A percentile compares a stretch with the other conserved stretches of the same genome.
Evolutionary conservation across 1,284 basidiomycete genomes (phyloP).

Genomic region (Moesziomyces globuligerus): DNA sequence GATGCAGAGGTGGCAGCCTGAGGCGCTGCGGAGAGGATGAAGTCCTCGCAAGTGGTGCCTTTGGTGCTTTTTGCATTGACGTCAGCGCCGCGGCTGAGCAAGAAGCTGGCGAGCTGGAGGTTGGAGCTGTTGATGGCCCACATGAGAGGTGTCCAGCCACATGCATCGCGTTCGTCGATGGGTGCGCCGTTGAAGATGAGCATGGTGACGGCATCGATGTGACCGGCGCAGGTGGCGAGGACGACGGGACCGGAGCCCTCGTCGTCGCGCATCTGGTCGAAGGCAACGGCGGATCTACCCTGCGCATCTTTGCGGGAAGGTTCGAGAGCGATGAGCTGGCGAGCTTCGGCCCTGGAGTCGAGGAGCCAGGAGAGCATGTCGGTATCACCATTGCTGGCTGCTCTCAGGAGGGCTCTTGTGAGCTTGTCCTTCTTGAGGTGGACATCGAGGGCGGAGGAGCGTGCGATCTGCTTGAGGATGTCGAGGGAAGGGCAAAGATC

Average conservation of each 20-base stretch:
- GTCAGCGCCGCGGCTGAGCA: slow-evolving; percentile 82
- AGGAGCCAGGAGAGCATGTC: slow-evolving; percentile 60
- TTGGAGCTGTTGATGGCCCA: slow-evolving; percentile 89
- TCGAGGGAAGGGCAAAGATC: slow-evolving; percentile 54
- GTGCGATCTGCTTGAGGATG: slow-evolving; percentile 37
- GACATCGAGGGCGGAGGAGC: slow-evolving; percentile 9
- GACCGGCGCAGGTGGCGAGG: slow-evolving; percentile 55
- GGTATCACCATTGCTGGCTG: slow-evolving; percentile 53
- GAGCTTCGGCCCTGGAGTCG: slow-evolving; percentile 30
- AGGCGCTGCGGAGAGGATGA: slow-evolving; percentile 55
- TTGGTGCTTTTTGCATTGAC: slow-evolving; percentile 52
- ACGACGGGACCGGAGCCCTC: slow-evolving; percentile 55
- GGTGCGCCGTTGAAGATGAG: slow-evolving; percentile 53
- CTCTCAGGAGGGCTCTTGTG: slow-evolving; percentile 39
- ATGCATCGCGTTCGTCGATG: slow-evolving; percentile 55
- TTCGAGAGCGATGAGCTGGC: slow-evolving; percentile 19
- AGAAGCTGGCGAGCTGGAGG: slow-evolving; percentile 87
- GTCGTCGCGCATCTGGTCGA: slow-evolving; percentile 47
- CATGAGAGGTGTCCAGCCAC: slow-evolving; percentile 94
- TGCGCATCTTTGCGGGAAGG: slow-evolving; percentile 10
- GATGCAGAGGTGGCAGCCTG: slow-evolving; percentile 19
- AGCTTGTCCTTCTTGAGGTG: slow-evolving; percentile 32
- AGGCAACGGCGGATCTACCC: slow-evolving; percentile 13
- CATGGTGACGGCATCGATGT: slow-evolving; percentile 57
- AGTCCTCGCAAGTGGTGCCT: slow-evolving; percentile 60